Conservation (phyloP, 75 land plant genomes). For the Ceratopteris richardii region DNA sequence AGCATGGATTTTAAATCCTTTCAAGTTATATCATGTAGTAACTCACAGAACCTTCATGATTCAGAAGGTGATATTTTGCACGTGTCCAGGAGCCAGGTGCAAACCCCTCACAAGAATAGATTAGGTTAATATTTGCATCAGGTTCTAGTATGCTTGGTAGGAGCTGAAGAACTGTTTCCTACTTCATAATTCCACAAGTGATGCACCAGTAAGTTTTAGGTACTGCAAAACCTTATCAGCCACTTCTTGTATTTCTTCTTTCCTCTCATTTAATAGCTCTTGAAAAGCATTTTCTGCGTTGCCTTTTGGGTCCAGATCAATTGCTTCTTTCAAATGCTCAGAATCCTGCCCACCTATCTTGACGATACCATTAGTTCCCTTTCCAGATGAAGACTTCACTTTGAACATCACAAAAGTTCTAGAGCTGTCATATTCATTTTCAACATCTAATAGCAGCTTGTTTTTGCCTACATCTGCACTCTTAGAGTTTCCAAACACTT, state of each 20-base stretch:
- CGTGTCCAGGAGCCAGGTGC: too few species aligned
- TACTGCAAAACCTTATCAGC: conserved; percentile 53
- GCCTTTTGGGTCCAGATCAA: conserved; percentile 20
- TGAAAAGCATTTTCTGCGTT: conserved; percentile 55
- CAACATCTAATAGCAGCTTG: conserved; percentile 60
- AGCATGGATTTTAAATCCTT: too few species aligned
- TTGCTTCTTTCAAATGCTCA: conserved; percentile 6
- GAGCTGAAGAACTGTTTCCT: too few species aligned
- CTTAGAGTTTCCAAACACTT: conserved; percentile 50
- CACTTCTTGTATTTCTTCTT: conserved; percentile 48
- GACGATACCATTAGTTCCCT: conserved; percentile 7
- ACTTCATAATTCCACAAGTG: not conserved
- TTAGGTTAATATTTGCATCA: not conserved
- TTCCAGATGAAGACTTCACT: not conserved
- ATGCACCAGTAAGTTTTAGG: conserved; percentile 5
- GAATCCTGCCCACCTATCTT: conserved; percentile 5
- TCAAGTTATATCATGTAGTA: too few species aligned
- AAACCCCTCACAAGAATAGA: too few species aligned
- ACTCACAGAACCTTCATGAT: too few species aligned
- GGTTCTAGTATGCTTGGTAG: too few species aligned
- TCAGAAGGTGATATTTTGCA: too few species aligned
- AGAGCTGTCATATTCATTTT: conserved; percentile 45
- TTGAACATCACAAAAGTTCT: conserved; percentile 67
- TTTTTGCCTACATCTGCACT: conserved; percentile 25
- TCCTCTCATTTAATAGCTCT: conserved; percentile 47